These are phyloP conservation scores for Geosmithia putterillii DNA, from an alignment of 2,329 filamentous ascomycete genomes.

Conservation along the genomic window DNA sequence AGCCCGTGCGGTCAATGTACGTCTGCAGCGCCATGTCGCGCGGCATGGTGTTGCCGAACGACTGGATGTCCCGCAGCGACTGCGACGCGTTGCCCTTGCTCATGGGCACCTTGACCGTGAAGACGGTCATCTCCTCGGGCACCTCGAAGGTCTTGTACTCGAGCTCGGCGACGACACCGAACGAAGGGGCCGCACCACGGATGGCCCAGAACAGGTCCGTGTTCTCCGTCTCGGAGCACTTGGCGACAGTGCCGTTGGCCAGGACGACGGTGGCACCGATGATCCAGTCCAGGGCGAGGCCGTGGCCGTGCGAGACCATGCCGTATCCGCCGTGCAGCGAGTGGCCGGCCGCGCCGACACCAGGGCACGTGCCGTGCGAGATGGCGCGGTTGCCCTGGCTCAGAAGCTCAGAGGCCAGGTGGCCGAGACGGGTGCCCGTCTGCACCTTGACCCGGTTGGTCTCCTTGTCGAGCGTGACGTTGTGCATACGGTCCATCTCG, in stretches of 20 bases:
- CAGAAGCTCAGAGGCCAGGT: conserved; percentile 23
- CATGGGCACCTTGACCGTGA: background rate
- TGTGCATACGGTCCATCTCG: conserved; percentile 24
- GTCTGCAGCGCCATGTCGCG: background rate
- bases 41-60: background rate
- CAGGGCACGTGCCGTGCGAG: conserved; percentile 30
- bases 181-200: conserved; percentile 26
- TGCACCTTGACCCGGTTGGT: conserved; percentile 3
- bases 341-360: conserved; percentile 32
- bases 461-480: conserved; percentile 19
- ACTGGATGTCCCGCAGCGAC: conserved; percentile 4
- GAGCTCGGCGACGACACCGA: conserved; percentile 25
- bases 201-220: conserved; percentile 29
- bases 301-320: conserved; percentile 9
- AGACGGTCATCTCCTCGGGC: background rate
- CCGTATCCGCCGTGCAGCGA: conserved; percentile 26
- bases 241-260: conserved; percentile 18
- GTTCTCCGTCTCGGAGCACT: conserved; percentile 18
- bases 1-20: background rate
- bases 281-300: conserved; percentile 20
- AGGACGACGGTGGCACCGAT: conserved; percentile 21
- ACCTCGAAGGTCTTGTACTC: conserved; percentile 22
- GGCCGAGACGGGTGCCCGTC: conserved; percentile 21
- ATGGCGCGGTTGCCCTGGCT: conserved; percentile 20
- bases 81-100: background rate